Conservation (phyloP, 2,329 filamentous ascomycete genomes). For the Stagonosporopsis tanaceti region DNA sequence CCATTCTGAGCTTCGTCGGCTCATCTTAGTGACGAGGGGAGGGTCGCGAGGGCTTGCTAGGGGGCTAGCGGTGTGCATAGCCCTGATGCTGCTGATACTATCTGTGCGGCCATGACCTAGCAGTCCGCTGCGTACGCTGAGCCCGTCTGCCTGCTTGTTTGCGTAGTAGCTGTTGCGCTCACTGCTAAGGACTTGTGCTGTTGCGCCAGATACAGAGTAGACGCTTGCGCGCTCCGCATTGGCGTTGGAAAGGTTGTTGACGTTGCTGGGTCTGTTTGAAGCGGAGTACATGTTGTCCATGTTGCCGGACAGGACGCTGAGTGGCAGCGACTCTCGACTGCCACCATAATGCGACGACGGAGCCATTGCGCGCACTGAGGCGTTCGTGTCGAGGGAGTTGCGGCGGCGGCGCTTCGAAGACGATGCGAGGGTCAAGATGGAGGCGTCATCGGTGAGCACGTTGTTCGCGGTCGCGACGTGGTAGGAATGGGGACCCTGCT, state of each 20-base stretch:
- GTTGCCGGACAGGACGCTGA: conserved; percentile 79
- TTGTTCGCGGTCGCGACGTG: conserved; percentile 82
- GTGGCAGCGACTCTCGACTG: conserved; percentile 78
- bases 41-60: conserved; percentile 62
- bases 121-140: conserved; percentile 79
- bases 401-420: conserved; percentile 80
- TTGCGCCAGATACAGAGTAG: conserved; percentile 75
- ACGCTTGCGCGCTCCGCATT: conserved; percentile 77
- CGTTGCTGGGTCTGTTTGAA: conserved; percentile 59
- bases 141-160: conserved; percentile 68
- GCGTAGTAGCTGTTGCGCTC: conserved; percentile 85
- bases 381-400: conserved; percentile 84
- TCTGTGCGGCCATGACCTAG: conserved; percentile 81
- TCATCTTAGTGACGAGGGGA: conserved; percentile 41
- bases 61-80: conserved; percentile 61
- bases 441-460: conserved; percentile 83
- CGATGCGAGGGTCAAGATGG: conserved; percentile 83
- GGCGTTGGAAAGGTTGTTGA: conserved; percentile 58
- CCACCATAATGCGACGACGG: conserved; percentile 84
- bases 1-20: conserved; percentile 48
- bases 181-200: conserved; percentile 69
- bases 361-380: conserved; percentile 83
- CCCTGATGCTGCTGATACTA: conserved; percentile 77
- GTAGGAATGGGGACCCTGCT: conserved; percentile 73
- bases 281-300: conserved; percentile 60